A percentile compares a stretch with the other conserved stretches of the same genome.
Evolutionary conservation across 768 basidiomycete genomes (phyloP).

Genomic region (Tricholoma terreum): DNA sequence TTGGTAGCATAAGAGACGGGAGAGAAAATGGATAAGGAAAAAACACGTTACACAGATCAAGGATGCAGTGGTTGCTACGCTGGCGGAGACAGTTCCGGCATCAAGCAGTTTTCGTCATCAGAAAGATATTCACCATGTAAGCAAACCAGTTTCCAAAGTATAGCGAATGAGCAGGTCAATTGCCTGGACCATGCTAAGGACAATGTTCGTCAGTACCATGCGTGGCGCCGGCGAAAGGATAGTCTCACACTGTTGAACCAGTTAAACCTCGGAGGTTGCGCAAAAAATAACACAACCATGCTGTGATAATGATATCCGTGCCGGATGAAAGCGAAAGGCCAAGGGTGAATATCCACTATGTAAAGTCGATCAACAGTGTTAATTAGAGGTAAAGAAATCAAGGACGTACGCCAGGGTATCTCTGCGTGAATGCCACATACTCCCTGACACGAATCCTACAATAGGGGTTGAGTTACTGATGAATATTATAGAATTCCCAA

Average conservation of each 20-base stretch:
- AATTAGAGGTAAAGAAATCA: background rate
- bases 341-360: constrained; percentile 40
- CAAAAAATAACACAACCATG: constrained; percentile 35
- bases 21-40: background rate
- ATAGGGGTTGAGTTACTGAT: background rate
- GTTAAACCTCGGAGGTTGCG: constrained; percentile 26
- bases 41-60: constrained; percentile 37
- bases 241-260: constrained; percentile 26
- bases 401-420: constrained; percentile 19
- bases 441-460: constrained; percentile 15
- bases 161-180: constrained; percentile 38
- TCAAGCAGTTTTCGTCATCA: background rate
- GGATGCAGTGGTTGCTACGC: constrained; percentile 39
- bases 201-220: background rate
- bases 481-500: background rate
- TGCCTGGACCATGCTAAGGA: constrained; percentile 34
- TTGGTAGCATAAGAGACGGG: background rate
- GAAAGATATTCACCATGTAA: constrained; percentile 32
- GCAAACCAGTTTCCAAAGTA: constrained; percentile 40
- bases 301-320: constrained; percentile 37
- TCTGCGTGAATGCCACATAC: constrained; percentile 13
- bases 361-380: background rate
- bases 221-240: background rate
- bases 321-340: constrained; percentile 39
- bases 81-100: constrained; percentile 9